These are phyloP conservation scores for Salix dunnii DNA, from an alignment of 345 rosid species.

Conservation along the genomic window DNA sequence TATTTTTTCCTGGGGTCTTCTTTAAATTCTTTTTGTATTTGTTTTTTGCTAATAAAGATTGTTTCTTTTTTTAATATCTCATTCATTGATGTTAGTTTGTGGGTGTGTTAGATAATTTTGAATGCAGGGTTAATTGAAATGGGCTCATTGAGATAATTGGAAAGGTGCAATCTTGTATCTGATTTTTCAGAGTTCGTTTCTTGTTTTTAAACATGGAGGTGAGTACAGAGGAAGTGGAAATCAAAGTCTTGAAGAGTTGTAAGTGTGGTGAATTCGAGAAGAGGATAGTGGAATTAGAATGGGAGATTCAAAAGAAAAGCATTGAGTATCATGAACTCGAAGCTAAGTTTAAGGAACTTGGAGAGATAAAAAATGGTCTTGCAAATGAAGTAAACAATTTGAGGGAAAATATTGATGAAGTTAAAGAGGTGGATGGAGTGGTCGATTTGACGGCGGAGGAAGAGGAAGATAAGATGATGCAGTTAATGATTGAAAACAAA, in stretches of 20 bases:
- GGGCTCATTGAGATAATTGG: neutral
- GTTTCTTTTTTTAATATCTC: too few species aligned
- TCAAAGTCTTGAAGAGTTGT: constrained; percentile 7
- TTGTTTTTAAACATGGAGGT: constrained; percentile 19
- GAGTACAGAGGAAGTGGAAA: constrained; percentile 15
- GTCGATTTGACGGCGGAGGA: constrained; percentile 36
- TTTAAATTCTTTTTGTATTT: too few species aligned
- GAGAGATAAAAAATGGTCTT: constrained; percentile 27
- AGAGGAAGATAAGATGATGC: constrained; percentile 30
- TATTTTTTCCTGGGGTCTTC: too few species aligned
- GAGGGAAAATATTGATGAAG: constrained; percentile 17
- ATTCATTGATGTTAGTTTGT: too few species aligned
- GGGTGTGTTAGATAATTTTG: too few species aligned
- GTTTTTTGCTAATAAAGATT: too few species aligned
- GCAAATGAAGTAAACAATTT: constrained; percentile 29
- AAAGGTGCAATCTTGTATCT: neutral
- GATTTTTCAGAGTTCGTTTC: neutral
- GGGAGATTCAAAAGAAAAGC: constrained; percentile 32
- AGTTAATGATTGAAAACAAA: constrained; percentile 45
- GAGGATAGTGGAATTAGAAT: constrained; percentile 38
- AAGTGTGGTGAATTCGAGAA: constrained; percentile 23
- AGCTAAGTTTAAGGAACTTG: constrained; percentile 31
- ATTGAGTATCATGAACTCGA: constrained; percentile 37
- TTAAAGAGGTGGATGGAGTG: constrained; percentile 15
- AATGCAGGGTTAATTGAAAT: neutral